Evolutionary conservation across 2,329 filamentous ascomycete genomes (phyloP).

Genomic region (Pseudofabraea citricarpa): DNA sequence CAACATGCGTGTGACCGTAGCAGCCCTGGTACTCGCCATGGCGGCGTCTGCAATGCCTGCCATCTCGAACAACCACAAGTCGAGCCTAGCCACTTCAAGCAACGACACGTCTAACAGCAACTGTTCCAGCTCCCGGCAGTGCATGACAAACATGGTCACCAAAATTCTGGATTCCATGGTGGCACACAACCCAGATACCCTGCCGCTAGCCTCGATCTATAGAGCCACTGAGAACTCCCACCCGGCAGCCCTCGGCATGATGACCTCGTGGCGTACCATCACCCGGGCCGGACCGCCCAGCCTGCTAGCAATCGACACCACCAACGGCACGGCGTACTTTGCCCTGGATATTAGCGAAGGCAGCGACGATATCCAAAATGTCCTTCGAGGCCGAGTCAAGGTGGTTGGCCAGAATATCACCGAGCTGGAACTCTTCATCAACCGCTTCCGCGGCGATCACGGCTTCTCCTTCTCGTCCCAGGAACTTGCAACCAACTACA

Average conservation of each 20-base stretch:
- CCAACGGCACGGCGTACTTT: conserved; percentile 14
- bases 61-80: too few species aligned
- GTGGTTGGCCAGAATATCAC: conserved; percentile 16
- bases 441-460: conserved; percentile 18
- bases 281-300: conserved; percentile 13
- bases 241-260: conserved; percentile 17
- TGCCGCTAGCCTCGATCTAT: conserved; percentile 9
- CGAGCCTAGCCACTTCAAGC: too few species aligned
- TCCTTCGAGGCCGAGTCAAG: conserved; percentile 16
- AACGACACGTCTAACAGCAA: conserved; percentile 5
- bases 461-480: conserved; percentile 17
- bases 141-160: conserved; percentile 10
- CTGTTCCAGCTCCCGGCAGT: conserved; percentile 6
- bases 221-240: conserved; percentile 13
- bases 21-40: conserved; percentile 5
- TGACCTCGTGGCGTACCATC: conserved; percentile 16
- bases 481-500: conserved; percentile 15
- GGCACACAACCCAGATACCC: conserved; percentile 7
- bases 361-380: conserved; percentile 7
- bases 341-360: conserved; percentile 16
- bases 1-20: conserved; percentile 2
- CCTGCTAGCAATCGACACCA: conserved; percentile 14
- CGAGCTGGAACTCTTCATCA: conserved; percentile 18
- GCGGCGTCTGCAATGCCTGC: conserved; percentile 5
- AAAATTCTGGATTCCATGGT: conserved; percentile 11